These are phyloP conservation scores for Laetiporus sulphureus DNA, from an alignment of 1,284 basidiomycete genomes.

Conservation along the genomic window DNA sequence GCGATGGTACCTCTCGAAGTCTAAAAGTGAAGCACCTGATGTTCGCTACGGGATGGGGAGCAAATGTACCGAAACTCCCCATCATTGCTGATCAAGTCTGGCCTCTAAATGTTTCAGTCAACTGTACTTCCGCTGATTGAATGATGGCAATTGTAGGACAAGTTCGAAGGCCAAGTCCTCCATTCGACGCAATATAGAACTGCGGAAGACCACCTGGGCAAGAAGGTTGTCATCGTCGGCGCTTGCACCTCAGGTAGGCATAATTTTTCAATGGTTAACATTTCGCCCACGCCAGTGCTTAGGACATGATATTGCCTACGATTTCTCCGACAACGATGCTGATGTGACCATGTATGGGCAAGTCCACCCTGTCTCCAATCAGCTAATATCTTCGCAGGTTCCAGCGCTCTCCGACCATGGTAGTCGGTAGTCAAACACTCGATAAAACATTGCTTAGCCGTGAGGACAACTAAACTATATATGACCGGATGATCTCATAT, in stretches of 20 bases:
- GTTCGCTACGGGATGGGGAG: conserved; percentile 31
- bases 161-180: conserved; percentile 12
- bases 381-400: neutral
- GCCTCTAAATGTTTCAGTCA: neutral
- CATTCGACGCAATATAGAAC: conserved; percentile 34
- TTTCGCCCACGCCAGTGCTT: neutral
- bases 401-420: conserved; percentile 1
- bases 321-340: conserved; percentile 1
- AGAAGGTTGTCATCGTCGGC: conserved; percentile 38
- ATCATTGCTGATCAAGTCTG: conserved; percentile 23
- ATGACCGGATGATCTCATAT: neutral
- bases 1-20: conserved; percentile 5
- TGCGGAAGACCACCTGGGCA: conserved; percentile 32
- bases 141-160: neutral
- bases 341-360: conserved; percentile 3
- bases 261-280: conserved; percentile 11
- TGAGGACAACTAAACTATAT: neutral
- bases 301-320: conserved; percentile 5
- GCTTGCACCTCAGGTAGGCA: conserved; percentile 30
- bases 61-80: conserved; percentile 27
- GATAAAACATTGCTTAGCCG: no score
- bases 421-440: no score
- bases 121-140: neutral
- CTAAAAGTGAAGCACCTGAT: conserved; percentile 14
- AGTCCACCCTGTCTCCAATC: neutral